Conservation (phyloP, 345 rosid species). For the Arabidopsis suecica region DNA sequence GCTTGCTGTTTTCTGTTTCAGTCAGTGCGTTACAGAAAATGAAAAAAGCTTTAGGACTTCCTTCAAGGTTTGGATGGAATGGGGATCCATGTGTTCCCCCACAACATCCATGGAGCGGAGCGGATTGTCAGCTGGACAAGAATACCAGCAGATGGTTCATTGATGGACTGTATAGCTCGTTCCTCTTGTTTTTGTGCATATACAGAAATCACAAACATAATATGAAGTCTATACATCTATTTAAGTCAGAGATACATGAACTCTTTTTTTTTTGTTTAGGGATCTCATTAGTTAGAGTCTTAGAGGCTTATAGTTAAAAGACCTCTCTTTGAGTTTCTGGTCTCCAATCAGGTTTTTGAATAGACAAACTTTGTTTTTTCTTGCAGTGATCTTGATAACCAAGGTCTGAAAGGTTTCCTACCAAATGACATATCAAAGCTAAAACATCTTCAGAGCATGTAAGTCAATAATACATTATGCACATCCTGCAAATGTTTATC, state of each 20-base stretch:
- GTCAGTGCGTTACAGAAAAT: conserved; percentile 75
- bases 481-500: background rate
- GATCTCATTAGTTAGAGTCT: background rate
- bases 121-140: conserved; percentile 75
- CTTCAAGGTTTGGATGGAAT: conserved; percentile 95
- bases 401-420: conserved; percentile 86
- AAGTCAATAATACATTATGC: conserved; percentile 42
- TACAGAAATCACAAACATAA: background rate
- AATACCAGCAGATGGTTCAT: conserved; percentile 83
- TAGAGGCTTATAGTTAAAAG: background rate
- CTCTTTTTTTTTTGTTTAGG: conserved; percentile 8
- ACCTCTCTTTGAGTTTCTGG: conserved; percentile 11
- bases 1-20: conserved; percentile 46
- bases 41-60: conserved; percentile 81
- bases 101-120: conserved; percentile 99
- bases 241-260: conserved; percentile 6
- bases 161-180: conserved; percentile 83
- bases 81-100: conserved; percentile 99
- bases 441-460: conserved; percentile 85
- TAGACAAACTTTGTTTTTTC: conserved; percentile 21
- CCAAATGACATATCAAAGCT: conserved; percentile 75
- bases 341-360: conserved; percentile 9
- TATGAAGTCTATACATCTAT: conserved; percentile 5
- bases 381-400: conserved; percentile 84
- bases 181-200: conserved; percentile 14